Conservation (phyloP, 306 rosid species). For the Cucumis hystrix region DNA sequence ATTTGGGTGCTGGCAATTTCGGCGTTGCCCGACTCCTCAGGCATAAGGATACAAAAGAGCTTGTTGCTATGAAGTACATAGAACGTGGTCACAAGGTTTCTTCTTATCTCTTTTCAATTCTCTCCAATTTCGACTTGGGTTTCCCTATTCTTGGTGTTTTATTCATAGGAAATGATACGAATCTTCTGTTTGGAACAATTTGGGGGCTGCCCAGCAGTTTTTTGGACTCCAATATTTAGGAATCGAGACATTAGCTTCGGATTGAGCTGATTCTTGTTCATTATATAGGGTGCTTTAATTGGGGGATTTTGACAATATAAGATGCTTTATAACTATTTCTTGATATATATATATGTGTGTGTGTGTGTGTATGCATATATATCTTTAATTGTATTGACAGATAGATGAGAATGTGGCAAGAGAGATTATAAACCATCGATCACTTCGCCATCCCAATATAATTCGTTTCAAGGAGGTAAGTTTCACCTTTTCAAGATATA, state of each 20-base stretch:
- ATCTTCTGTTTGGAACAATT: neutral
- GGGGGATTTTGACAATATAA: neutral
- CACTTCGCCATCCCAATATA: conserved; percentile 3
- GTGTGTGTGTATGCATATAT: no score
- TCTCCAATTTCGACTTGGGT: neutral
- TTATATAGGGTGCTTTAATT: neutral
- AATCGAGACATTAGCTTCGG: neutral
- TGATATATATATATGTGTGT: no score
- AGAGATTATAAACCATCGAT: conserved; percentile 9
- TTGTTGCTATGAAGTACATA: conserved; percentile 10
- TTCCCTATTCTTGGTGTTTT: neutral
- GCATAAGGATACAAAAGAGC: conserved; percentile 1
- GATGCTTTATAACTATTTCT: neutral
- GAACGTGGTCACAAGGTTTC: conserved; percentile 4
- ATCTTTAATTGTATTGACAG: neutral
- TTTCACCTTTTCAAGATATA: neutral
- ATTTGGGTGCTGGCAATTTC: conserved; percentile 7
- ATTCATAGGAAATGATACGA: neutral
- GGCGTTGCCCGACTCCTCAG: conserved; percentile 4
- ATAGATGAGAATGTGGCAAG: conserved; percentile 12
- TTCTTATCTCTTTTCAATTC: neutral
- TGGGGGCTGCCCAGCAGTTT: neutral
- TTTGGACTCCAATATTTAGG: neutral
- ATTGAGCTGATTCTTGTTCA: neutral
- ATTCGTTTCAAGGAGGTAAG: conserved; percentile 10